These are phyloP conservation scores for Aspergillus cejpii DNA, from an alignment of 2,329 filamentous ascomycete genomes.

Conservation along the genomic window DNA sequence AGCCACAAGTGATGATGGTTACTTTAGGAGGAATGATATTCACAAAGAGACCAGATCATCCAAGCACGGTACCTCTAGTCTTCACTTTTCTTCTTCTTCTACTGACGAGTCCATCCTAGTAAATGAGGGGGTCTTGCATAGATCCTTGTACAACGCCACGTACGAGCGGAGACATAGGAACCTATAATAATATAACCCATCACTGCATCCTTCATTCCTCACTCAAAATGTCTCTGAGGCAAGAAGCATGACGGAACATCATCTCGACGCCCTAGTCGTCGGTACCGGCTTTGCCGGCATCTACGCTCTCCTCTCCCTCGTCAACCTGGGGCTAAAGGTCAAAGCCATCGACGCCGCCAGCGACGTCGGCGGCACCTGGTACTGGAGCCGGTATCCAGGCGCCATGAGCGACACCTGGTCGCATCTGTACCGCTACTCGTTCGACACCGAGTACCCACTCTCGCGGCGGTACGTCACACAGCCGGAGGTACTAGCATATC, in stretches of 20 bases:
- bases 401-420: constrained; percentile 36
- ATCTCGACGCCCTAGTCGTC: constrained; percentile 35
- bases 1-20: no score
- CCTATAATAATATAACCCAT: not conserved
- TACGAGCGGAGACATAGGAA: not conserved
- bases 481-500: constrained; percentile 25
- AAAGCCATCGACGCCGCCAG: constrained; percentile 37
- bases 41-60: no score
- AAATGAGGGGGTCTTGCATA: not conserved
- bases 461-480: constrained; percentile 9
- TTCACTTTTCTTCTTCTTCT: no score
- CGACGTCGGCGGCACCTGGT: constrained; percentile 42
- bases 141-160: not conserved
- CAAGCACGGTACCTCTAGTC: no score
- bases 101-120: no score
- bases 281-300: constrained; percentile 38
- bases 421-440: constrained; percentile 25
- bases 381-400: constrained; percentile 43
- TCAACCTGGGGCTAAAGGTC: constrained; percentile 31
- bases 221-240: not conserved
- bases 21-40: no score
- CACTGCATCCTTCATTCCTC: not conserved
- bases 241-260: not conserved
- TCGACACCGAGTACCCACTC: constrained; percentile 17
- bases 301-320: constrained; percentile 34